Conservation (phyloP, 2,329 filamentous ascomycete genomes). For the Cladosporium oxysporum region DNA sequence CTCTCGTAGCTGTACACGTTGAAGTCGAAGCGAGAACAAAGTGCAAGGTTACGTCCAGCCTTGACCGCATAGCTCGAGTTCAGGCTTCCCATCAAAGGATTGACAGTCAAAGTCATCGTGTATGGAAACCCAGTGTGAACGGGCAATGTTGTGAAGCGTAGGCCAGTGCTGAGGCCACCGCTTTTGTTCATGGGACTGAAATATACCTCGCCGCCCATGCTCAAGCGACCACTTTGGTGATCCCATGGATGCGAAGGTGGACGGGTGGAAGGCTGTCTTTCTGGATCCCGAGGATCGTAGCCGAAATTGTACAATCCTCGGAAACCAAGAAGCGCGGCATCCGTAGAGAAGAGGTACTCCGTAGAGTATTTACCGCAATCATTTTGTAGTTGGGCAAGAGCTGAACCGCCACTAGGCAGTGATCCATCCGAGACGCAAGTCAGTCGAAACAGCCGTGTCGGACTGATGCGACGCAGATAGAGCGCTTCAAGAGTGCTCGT, state of each 20-base stretch:
- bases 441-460: constrained; percentile 76
- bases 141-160: constrained; percentile 85
- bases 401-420: constrained; percentile 73
- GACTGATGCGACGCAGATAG: constrained; percentile 75
- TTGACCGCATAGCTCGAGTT: constrained; percentile 90
- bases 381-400: constrained; percentile 73
- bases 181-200: constrained; percentile 95
- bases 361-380: constrained; percentile 85
- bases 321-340: constrained; percentile 84
- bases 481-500: constrained; percentile 84
- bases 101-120: constrained; percentile 88
- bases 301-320: constrained; percentile 95
- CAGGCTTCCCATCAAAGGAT: constrained; percentile 91
- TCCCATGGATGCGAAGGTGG: constrained; percentile 46
- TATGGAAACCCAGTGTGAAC: constrained; percentile 82
- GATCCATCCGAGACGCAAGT: constrained; percentile 73
- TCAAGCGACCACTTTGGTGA: constrained; percentile 77
- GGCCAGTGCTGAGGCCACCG: constrained; percentile 83
- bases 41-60: constrained; percentile 76
- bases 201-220: constrained; percentile 88
- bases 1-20: constrained; percentile 99
- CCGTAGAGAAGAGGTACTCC: constrained; percentile 89
- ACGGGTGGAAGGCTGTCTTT: constrained; percentile 26
- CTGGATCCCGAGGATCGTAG: constrained; percentile 57
- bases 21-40: constrained; percentile 92